A percentile compares a stretch with the other conserved stretches of the same genome.
Conservation (phyloP, 345 rosid species). For the Luvunga scandens region DNA sequence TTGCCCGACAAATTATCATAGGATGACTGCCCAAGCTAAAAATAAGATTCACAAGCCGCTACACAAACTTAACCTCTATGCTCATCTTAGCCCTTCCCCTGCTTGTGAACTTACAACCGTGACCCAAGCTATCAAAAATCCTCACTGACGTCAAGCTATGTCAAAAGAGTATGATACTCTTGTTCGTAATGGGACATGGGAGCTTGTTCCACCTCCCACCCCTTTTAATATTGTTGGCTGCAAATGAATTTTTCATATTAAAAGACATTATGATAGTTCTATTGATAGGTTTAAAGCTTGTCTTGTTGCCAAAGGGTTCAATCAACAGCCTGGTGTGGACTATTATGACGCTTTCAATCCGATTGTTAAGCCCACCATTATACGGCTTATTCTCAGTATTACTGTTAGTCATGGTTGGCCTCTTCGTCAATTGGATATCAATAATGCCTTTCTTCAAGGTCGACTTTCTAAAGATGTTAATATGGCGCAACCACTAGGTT, state of each 20-base stretch:
- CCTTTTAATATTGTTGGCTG: too few relatives aligned
- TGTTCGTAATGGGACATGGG: background rate
- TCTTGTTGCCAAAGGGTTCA: background rate
- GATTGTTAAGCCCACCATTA: background rate
- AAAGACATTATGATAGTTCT: too few relatives aligned
- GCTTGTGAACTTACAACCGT: too few relatives aligned
- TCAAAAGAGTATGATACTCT: background rate
- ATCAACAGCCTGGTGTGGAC: background rate
- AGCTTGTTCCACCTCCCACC: background rate
- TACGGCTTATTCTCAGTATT: background rate
- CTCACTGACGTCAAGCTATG: background rate
- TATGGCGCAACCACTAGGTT: too few relatives aligned
- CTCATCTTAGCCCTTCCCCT: too few relatives aligned
- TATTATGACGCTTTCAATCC: background rate
- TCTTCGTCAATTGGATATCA: background rate
- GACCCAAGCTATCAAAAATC: background rate
- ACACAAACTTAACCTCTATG: too few relatives aligned
- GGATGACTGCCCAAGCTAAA: too few relatives aligned
- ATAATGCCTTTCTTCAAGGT: background rate
- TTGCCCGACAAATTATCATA: too few relatives aligned
- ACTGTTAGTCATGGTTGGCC: background rate
- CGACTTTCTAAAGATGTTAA: background rate
- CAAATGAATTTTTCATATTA: too few relatives aligned
- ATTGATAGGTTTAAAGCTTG: too few relatives aligned
- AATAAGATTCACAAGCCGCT: too few relatives aligned